Base-by-base conservation (phyloP, 108 stramenopile genomes). In the Discostella stelligeroides region DNA sequence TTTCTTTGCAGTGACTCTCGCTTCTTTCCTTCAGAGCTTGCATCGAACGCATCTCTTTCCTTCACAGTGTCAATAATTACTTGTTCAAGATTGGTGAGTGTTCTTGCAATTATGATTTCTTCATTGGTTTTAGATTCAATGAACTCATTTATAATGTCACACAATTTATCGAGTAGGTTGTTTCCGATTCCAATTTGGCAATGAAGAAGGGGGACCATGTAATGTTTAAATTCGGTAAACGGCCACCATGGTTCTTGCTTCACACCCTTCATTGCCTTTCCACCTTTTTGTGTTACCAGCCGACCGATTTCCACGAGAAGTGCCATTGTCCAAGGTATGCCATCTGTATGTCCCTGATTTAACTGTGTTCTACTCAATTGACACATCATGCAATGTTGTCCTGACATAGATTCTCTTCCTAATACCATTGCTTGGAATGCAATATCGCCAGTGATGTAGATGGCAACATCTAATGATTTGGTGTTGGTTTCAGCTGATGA, bases 381-480 rank as follows among this genome's bases (percentile, higher is more conserved):
- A 50, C 49, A 50, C 49, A 50, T 1, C 49, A 50, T 18, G 21
- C 49, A 50, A 50, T 50, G 49, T 21, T 50, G 49, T 50, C 49
- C 49, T 18, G 49, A 50, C 49, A 50, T 50, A 20, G 17, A n/a
- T 20, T 50, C 49, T 50, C 49, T 50, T 20, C 49, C 49, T 20
- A 50, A 20, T 20, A 50, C 24, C 49, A 50, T 50, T 6, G 34
- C 34, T 34, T 34, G 34, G 6, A 34, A 34, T 34, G 3, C 6
- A 6, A 34, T 3, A 34, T 50, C 49, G 14, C 49, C 49, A 9
- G 49, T 50, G 49, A 50, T 24, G 49, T 24, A 50, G n/a, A n/a
- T n/a, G n/a, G n/a, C n/a, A n/a, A n/a, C n/a, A n/a, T n/a, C n/a
- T n/a, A n/a, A 24, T n/a, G 20, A 24, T 50, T 20, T 24, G 49